phyloP scores from a whole-genome alignment of 495 filamentous ascomycete genomes.

The Hypoxylon subgilvum region DNA sequence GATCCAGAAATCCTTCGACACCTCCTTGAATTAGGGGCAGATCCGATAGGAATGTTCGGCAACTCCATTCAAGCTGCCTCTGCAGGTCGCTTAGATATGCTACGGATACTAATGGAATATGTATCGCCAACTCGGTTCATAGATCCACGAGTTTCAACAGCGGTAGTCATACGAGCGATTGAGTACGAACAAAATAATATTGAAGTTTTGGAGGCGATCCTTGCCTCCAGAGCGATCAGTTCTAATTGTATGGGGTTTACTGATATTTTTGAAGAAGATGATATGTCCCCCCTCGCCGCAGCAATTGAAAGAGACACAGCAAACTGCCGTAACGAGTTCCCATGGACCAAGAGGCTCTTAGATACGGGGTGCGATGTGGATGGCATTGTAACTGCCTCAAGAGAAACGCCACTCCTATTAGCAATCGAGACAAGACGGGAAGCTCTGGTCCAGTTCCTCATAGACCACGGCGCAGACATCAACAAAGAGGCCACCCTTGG shows the following conservation, averaged over 20 bases:
- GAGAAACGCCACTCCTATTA: constrained; percentile 17
- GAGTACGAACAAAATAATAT: neutral
- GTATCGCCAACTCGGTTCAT: neutral
- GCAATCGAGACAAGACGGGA: constrained; percentile 19
- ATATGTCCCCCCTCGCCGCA: neutral
- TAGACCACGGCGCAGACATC: constrained; percentile 42
- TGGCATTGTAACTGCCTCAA: neutral
- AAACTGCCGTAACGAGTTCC: neutral
- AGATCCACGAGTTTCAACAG: too few relatives aligned
- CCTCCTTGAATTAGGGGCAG: neutral
- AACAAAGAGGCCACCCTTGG: constrained; percentile 23
- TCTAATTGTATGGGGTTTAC: neutral
- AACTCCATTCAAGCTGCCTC: neutral
- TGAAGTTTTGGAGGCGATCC: constrained; percentile 9
- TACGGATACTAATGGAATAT: neutral
- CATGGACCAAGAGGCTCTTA: constrained; percentile 3
- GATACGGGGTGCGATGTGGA: constrained; percentile 8
- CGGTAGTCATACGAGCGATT: neutral
- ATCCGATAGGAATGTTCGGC: neutral
- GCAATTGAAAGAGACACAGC: neutral
- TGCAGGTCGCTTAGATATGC: neutral
- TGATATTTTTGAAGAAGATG: neutral
- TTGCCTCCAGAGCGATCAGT: constrained; percentile 3
- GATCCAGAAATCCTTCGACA: neutral
- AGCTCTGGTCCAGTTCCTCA: constrained; percentile 38